Percentiles rank a stretch among this genome's conserved stretches.
phyloP scores from a whole-genome alignment of 2,329 filamentous ascomycete genomes.

The Shiraia bambusicola region DNA sequence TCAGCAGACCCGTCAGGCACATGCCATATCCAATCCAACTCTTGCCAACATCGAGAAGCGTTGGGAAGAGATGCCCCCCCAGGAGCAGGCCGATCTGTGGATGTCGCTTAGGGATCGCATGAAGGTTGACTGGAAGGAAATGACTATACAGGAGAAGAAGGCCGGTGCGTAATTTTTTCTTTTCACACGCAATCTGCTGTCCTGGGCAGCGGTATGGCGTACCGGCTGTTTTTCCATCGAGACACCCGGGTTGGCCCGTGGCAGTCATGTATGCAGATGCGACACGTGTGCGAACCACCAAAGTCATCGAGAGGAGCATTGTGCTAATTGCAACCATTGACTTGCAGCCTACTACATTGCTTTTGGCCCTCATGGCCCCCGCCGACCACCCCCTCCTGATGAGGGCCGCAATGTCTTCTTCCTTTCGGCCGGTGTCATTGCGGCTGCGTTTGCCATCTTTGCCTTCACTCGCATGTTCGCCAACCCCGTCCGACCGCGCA shows the following conservation, averaged over 20 bases:
- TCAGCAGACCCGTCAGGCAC: constrained; percentile 65
- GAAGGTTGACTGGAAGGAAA: constrained; percentile 95
- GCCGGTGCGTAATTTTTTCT: constrained; percentile 71
- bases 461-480: constrained; percentile 69
- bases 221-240: constrained; percentile 21
- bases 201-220: constrained; percentile 32
- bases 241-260: constrained; percentile 22
- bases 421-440: constrained; percentile 70
- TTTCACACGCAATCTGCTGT: constrained; percentile 13
- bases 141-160: constrained; percentile 98
- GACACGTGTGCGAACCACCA: constrained; percentile 13
- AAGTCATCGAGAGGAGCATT: constrained; percentile 10
- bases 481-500: constrained; percentile 64
- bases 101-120: constrained; percentile 97
- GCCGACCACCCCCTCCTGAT: constrained; percentile 77
- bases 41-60: constrained; percentile 98
- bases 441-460: constrained; percentile 71
- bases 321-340: constrained; percentile 22
- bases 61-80: constrained; percentile 96
- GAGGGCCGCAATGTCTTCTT: constrained; percentile 78
- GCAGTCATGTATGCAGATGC: constrained; percentile 12
- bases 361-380: constrained; percentile 94
- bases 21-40: constrained; percentile 96
- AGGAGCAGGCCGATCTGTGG: constrained; percentile 99
- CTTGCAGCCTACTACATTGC: constrained; percentile 94